These are phyloP conservation scores for Mycena vitilis DNA, from an alignment of 768 basidiomycete genomes.

Conservation along the genomic window DNA sequence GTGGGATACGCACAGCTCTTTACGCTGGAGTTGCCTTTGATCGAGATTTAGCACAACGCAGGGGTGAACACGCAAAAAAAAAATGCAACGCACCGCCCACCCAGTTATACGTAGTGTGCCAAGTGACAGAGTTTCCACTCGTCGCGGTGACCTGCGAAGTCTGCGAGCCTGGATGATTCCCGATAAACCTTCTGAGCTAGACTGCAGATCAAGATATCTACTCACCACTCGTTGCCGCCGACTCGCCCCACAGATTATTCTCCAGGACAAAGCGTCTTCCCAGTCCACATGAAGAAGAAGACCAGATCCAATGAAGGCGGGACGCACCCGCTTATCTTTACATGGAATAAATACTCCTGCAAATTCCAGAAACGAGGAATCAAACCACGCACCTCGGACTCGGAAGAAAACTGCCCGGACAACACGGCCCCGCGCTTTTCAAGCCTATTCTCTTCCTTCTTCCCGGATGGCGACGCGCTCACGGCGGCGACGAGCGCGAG, in stretches of 20 bases:
- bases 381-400: constrained; percentile 42
- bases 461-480: constrained; percentile 3
- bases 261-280: constrained; percentile 35
- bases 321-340: constrained; percentile 16
- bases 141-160: constrained; percentile 44
- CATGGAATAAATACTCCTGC: neutral
- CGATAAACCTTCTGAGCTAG: neutral
- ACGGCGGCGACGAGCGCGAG: constrained; percentile 1
- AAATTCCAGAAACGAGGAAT: neutral
- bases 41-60: too few species aligned
- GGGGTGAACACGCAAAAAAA: too few species aligned
- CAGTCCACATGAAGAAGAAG: neutral
- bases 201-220: neutral
- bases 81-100: too few species aligned
- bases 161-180: constrained; percentile 41
- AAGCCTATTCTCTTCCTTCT: constrained; percentile 15
- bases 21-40: constrained; percentile 36
- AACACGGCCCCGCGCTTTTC: constrained; percentile 44
- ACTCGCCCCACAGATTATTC: constrained; percentile 49
- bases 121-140: constrained; percentile 43
- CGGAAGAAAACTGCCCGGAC: constrained; percentile 44
- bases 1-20: constrained; percentile 46
- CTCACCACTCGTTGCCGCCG: constrained; percentile 43
- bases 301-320: too few species aligned
- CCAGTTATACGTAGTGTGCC: constrained; percentile 50